Conservation (phyloP, 805 yeast species). For the Saccharomycopsis sp. region DNA sequence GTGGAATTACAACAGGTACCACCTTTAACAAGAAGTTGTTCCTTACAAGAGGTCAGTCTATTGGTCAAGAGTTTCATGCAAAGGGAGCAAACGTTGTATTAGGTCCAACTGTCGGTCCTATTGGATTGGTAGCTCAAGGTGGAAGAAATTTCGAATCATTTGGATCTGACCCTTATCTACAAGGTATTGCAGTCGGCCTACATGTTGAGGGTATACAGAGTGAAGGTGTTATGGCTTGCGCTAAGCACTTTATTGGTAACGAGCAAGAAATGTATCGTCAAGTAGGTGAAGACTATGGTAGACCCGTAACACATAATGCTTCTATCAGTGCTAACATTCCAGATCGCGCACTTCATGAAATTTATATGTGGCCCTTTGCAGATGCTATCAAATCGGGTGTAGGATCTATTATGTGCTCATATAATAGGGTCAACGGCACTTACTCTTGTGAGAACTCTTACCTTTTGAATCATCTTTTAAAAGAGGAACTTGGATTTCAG, state of each 20-base stretch:
- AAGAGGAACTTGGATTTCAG: constrained; percentile 58
- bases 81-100: constrained; percentile 51
- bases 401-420: constrained; percentile 57
- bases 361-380: constrained; percentile 62
- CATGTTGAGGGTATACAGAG: constrained; percentile 51
- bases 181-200: constrained; percentile 47
- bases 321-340: constrained; percentile 50
- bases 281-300: constrained; percentile 36
- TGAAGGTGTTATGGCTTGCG: constrained; percentile 51
- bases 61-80: constrained; percentile 46
- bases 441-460: constrained; percentile 56
- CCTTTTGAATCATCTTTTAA: constrained; percentile 46
- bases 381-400: constrained; percentile 54
- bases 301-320: constrained; percentile 14
- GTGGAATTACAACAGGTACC: constrained; percentile 52
- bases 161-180: constrained; percentile 55
- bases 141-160: constrained; percentile 63
- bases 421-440: constrained; percentile 48
- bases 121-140: constrained; percentile 55
- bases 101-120: constrained; percentile 55
- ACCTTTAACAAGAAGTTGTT: constrained; percentile 49
- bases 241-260: constrained; percentile 52
- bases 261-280: constrained; percentile 59
- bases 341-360: constrained; percentile 55
- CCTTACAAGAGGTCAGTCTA: constrained; percentile 46